These are phyloP conservation scores for Cystobasidium onofrii DNA, from an alignment of 768 basidiomycete genomes.

Conservation along the genomic window DNA sequence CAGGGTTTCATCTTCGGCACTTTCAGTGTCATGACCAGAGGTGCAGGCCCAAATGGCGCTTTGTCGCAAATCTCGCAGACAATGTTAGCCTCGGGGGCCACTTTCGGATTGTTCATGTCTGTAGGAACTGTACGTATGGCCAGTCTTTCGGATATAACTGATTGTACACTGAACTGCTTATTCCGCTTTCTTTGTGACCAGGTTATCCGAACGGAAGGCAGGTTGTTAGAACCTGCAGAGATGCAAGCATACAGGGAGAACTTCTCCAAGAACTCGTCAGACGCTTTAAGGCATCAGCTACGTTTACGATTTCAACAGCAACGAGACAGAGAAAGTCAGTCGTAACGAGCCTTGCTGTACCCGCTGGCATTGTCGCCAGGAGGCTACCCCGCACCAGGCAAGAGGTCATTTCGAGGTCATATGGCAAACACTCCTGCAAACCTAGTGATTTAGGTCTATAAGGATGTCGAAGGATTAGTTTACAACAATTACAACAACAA, in stretches of 20 bases:
- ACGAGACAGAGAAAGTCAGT: slow-evolving; percentile 36
- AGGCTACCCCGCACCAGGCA: no score
- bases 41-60: slow-evolving; percentile 80
- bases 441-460: no score
- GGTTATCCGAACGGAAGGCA: slow-evolving; percentile 26
- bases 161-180: no score
- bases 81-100: slow-evolving; percentile 96
- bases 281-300: neutral
- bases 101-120: slow-evolving; percentile 86
- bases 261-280: neutral
- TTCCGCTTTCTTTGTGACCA: neutral
- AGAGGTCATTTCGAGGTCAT: no score
- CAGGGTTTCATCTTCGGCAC: slow-evolving; percentile 96
- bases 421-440: no score
- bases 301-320: slow-evolving; percentile 12
- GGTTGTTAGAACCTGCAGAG: slow-evolving; percentile 19
- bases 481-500: slow-evolving; percentile 45
- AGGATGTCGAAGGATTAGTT: neutral
- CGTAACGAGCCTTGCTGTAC: slow-evolving; percentile 40
- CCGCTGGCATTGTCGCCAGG: no score
- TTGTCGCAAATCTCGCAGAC: slow-evolving; percentile 91
- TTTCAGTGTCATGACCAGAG: slow-evolving; percentile 80
- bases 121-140: slow-evolving; percentile 23
- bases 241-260: slow-evolving; percentile 24
- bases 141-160: no score